phyloP scores from a whole-genome alignment of 1,284 basidiomycete genomes.

The Cryptococcus sp. region DNA sequence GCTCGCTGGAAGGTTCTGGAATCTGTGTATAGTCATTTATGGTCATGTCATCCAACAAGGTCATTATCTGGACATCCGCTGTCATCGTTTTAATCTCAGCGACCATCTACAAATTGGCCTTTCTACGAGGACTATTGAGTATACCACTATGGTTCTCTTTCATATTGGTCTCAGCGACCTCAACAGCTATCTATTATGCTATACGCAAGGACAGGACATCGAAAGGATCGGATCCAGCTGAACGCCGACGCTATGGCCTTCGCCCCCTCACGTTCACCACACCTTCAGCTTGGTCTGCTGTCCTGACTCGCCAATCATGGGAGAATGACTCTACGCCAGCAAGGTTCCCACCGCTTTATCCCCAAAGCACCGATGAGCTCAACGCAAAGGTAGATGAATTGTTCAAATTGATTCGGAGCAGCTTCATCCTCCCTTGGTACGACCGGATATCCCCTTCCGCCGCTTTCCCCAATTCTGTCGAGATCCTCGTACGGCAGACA shows the following conservation, averaged over 20 bases:
- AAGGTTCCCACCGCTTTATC: slow-evolving; percentile 51
- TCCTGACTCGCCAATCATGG: slow-evolving; percentile 77
- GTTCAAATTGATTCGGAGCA: slow-evolving; percentile 69
- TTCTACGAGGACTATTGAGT: slow-evolving; percentile 22
- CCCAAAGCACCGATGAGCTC: slow-evolving; percentile 51
- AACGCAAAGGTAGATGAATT: slow-evolving; percentile 69
- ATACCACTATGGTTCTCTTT: slow-evolving; percentile 3
- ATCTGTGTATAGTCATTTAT: too few species aligned
- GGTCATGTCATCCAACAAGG: background rate
- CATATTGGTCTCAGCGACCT: background rate
- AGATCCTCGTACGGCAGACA: slow-evolving; percentile 65
- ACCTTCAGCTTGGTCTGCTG: slow-evolving; percentile 84
- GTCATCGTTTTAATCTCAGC: slow-evolving; percentile 2
- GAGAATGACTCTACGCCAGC: slow-evolving; percentile 61
- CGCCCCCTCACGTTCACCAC: slow-evolving; percentile 69
- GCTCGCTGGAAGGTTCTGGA: background rate
- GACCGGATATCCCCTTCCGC: slow-evolving; percentile 73
- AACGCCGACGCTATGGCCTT: background rate
- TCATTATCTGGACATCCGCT: background rate
- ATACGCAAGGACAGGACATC: background rate
- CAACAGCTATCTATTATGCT: background rate
- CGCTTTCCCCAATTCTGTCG: slow-evolving; percentile 80
- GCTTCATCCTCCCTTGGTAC: slow-evolving; percentile 85
- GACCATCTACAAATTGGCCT: slow-evolving; percentile 48
- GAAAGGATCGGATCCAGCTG: background rate